Percentiles rank a stretch among this genome's conserved stretches.
phyloP scores from a whole-genome alignment of 2,329 filamentous ascomycete species.

The Eutypa lata region DNA sequence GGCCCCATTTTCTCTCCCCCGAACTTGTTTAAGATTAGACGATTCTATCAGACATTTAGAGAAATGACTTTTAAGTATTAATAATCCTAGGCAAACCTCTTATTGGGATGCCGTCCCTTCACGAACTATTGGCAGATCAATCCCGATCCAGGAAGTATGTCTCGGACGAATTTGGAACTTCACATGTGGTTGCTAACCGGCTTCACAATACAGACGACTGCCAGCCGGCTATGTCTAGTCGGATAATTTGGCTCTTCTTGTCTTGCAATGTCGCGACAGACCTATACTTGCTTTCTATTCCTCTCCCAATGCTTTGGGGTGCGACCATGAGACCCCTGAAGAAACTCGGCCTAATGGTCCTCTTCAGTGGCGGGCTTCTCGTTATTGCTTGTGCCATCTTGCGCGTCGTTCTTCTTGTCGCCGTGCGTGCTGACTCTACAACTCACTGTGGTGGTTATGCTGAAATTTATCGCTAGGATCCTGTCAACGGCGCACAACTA shows the following conservation, averaged over 20 bases:
- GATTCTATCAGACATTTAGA: no score
- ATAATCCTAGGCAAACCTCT: constrained; percentile 33
- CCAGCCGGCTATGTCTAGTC: constrained; percentile 43
- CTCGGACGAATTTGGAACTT: constrained; percentile 3
- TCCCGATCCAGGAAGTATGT: constrained; percentile 50
- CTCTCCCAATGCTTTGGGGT: constrained; percentile 48
- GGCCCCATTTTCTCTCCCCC: no score
- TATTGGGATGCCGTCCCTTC: constrained; percentile 46
- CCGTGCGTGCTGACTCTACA: not conserved
- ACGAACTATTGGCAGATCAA: constrained; percentile 52
- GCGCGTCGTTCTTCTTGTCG: constrained; percentile 35
- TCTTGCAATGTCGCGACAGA: constrained; percentile 54
- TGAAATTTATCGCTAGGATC: constrained; percentile 29
- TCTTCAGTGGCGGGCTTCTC: constrained; percentile 38
- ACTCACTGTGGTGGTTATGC: not conserved
- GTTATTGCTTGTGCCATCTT: constrained; percentile 37
- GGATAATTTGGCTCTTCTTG: constrained; percentile 47
- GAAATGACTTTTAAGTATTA: no score
- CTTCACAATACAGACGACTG: constrained; percentile 35
- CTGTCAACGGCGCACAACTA: constrained; percentile 36
- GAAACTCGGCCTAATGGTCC: constrained; percentile 34
- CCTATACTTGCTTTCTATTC: constrained; percentile 57
- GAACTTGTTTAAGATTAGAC: no score
- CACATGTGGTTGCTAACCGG: constrained; percentile 10
- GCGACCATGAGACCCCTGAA: constrained; percentile 32